Evolutionary conservation across 2,329 filamentous ascomycete genomes (phyloP), one percentile per base, ranked within the genome.

Genomic region (Fusarium sulawesiense): DNA sequence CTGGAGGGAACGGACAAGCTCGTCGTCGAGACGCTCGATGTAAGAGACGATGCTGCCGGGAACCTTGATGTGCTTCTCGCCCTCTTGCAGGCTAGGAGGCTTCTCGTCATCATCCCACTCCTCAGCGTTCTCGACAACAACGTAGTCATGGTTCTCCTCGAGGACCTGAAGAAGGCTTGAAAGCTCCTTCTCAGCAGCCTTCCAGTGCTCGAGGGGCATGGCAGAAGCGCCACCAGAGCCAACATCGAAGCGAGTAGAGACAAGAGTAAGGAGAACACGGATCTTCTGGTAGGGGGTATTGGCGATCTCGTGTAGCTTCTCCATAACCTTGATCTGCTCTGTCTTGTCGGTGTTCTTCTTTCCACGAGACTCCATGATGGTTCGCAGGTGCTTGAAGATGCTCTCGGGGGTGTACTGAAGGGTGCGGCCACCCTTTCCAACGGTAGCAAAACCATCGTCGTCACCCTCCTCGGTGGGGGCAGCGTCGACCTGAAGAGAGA

Each of bases 81-180:
- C 93, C 23, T 87, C 81, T 60, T 88, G 88, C 73, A 95, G 85
- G 32, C 86, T 86, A 16, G 96, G 96, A 42, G 90, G 88, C 86
- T 98, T 98, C 76, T 99, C 97, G 74, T 99, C 97, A 77, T 99
- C 96, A 74, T 99, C 96, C 96, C 96, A 98, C 82, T 99, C 96
- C 79, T 99, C 96, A 23, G 93, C 96, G 73, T 89, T 91, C 83
- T 99, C 96, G 25, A 96, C 86, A 49, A 99, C 93, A 54, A 98
- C 86, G 78, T 95, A 92, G 70, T 96, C 90, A 66, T 87, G 86
- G 83, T 93, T 93, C 65, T 87, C 82, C 80, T 97, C 93, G 42
- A 99, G 89, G 20, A 94, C 89, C 66, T 89, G 84, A 42, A 99
- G 86, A 30, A 99, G 88, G 49, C 86, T 86, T 16, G 88, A 88